These are phyloP conservation scores for Boletus tylopilopsis DNA, from an alignment of 768 basidiomycete species.

Conservation along the genomic window DNA sequence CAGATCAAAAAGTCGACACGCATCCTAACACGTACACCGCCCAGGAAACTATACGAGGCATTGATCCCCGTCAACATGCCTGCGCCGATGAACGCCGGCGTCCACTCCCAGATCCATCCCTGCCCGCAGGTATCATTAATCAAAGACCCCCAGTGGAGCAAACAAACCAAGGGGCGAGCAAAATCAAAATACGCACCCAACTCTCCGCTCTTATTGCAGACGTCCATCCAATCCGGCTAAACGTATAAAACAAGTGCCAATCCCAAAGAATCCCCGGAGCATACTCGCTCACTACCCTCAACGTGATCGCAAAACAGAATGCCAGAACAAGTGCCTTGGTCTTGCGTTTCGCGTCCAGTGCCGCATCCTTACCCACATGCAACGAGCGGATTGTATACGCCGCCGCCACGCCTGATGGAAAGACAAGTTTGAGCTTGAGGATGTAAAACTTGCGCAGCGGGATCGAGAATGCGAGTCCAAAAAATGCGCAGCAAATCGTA, in stretches of 20 bases:
- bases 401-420: slow-evolving; percentile 64
- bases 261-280: slow-evolving; percentile 59
- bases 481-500: slow-evolving; percentile 52
- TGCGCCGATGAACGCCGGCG: slow-evolving; percentile 56
- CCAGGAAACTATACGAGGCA: slow-evolving; percentile 50
- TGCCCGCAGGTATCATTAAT: slow-evolving; percentile 16
- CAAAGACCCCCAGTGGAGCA: background rate
- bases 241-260: slow-evolving; percentile 63
- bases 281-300: slow-evolving; percentile 54
- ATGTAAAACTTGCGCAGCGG: slow-evolving; percentile 61
- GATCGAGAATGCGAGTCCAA: slow-evolving; percentile 64
- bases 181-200: slow-evolving; percentile 37
- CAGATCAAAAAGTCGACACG: background rate
- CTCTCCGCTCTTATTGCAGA: slow-evolving; percentile 57
- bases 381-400: slow-evolving; percentile 62
- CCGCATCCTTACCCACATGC: slow-evolving; percentile 49
- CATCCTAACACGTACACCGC: slow-evolving; percentile 33
- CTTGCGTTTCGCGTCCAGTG: slow-evolving; percentile 52
- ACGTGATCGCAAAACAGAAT: slow-evolving; percentile 45
- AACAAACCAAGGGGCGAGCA: background rate
- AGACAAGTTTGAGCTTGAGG: slow-evolving; percentile 57
- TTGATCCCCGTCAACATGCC: slow-evolving; percentile 58
- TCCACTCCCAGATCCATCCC: slow-evolving; percentile 30
- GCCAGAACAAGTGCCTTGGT: slow-evolving; percentile 45
- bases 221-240: slow-evolving; percentile 56